Evolutionary conservation across 73 alveolate genomes (phyloP).

Genomic region (Tetrahymena malaccensis): DNA sequence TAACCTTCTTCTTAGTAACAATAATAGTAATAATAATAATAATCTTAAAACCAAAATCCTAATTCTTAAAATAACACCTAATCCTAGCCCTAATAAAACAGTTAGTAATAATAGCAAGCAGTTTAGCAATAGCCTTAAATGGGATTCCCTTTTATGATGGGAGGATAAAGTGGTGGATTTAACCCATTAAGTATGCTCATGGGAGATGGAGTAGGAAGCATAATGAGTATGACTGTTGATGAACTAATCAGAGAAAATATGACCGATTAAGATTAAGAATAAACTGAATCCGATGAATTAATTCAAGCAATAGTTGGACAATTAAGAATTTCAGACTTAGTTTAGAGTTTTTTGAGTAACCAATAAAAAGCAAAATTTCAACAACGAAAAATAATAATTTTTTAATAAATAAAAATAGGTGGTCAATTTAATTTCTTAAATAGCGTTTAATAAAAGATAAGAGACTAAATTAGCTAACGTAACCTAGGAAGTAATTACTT

Average conservation of each 20-base stretch:
- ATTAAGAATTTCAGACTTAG: not conserved
- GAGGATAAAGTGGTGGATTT: not conserved
- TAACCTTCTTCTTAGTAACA: not conserved
- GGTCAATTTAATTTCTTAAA: not conserved
- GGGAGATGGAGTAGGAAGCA: not conserved
- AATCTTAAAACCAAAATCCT: not conserved
- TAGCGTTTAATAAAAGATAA: not conserved
- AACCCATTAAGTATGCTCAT: not conserved
- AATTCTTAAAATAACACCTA: not conserved
- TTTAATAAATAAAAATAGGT: not conserved
- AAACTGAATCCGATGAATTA: not conserved
- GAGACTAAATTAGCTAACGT: not conserved
- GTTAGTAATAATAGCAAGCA: not conserved
- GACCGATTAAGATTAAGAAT: not conserved
- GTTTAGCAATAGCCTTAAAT: not conserved
- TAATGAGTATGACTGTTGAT: not conserved
- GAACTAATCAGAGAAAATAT: not conserved
- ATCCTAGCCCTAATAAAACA: not conserved
- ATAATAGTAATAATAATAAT: no score
- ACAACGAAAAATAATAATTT: not conserved
- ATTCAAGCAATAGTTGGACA: not conserved
- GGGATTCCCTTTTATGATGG: not conserved
- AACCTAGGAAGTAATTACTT: not conserved
- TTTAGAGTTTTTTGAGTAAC: not conserved
- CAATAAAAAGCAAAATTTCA: not conserved